Conservation (phyloP, 2,329 filamentous ascomycete species). For the Ceratocystis colombiana region DNA sequence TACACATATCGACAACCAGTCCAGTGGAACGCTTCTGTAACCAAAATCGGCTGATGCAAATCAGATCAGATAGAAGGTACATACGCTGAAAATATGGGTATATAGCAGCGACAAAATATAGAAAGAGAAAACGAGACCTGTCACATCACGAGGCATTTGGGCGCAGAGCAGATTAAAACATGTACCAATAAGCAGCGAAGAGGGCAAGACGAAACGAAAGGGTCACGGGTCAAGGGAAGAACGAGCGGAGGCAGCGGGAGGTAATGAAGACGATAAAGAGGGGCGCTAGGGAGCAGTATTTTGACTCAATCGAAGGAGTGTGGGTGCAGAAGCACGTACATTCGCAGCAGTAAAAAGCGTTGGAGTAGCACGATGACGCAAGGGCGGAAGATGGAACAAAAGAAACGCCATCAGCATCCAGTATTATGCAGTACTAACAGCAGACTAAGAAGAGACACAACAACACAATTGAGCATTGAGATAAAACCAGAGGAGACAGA, state of each 20-base stretch:
- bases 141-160: not conserved
- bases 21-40: not conserved
- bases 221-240: constrained; percentile 6
- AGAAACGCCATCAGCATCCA: too few relatives aligned
- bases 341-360: too few relatives aligned
- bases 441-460: not conserved
- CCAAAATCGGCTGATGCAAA: not conserved
- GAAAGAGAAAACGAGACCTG: not conserved
- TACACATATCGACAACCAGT: not conserved
- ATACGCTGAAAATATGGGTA: not conserved
- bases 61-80: not conserved
- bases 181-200: not conserved
- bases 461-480: not conserved
- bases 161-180: not conserved
- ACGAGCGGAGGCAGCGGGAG: not conserved
- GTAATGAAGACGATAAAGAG: not conserved
- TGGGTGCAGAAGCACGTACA: too few relatives aligned
- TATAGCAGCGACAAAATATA: not conserved
- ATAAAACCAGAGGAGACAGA: not conserved
- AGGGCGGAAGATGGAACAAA: too few relatives aligned
- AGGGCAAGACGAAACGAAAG: not conserved
- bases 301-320: not conserved
- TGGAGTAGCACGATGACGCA: too few relatives aligned
- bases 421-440: not conserved
- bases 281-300: not conserved